Base-by-base conservation (phyloP, 83 land plant species). In the Larix sibirica region DNA sequence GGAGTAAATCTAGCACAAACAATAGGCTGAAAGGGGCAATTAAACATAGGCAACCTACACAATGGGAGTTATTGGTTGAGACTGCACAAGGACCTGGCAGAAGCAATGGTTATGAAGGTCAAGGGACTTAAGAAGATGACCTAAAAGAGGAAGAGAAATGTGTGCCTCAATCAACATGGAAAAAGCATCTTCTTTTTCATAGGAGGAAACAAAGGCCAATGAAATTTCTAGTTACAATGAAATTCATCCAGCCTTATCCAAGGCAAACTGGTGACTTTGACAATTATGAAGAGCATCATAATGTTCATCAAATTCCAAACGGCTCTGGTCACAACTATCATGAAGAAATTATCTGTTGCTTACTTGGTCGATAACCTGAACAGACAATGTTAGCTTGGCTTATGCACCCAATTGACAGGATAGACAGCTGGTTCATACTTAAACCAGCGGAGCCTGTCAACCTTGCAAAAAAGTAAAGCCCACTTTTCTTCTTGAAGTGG, bases 321-420 rank as follows among this genome's bases (percentile, higher is more conserved):
- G n/a, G 65, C 80, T 62, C 47, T 62, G 38, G 38, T 79, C 42
- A 3, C 65, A 61, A 20, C 66, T 61, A 79, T 79, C 65, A 79
- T 33, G 47, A 38, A 33, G 65, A 62, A 54, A 24, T 62, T 79
- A 23, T 28, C 21, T 24, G 65, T 47, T 47, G 63, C 18, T 73
- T 73, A 38, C 47, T 79, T 79, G 26, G 42, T 60, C 6, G 14
- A 36, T 33, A 60, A 79, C 24, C 80, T 79, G 65, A 61, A 79
- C 63, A 61, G 63, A 61, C 66, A 61, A 61, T 60, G 80, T 79
- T 79, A 79, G 80, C 42, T 38, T 79, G 80, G 80, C 80, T 60
- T 79, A 60, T 21, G 65, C 80, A 79, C 44, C 26, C n/a, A 33
- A 66, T 79, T 59, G 47, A 79, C 80, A 79, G 47, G 42, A 79